phyloP scores from a whole-genome alignment of 2,329 filamentous ascomycete genomes.

The Botrytis byssoidea region DNA sequence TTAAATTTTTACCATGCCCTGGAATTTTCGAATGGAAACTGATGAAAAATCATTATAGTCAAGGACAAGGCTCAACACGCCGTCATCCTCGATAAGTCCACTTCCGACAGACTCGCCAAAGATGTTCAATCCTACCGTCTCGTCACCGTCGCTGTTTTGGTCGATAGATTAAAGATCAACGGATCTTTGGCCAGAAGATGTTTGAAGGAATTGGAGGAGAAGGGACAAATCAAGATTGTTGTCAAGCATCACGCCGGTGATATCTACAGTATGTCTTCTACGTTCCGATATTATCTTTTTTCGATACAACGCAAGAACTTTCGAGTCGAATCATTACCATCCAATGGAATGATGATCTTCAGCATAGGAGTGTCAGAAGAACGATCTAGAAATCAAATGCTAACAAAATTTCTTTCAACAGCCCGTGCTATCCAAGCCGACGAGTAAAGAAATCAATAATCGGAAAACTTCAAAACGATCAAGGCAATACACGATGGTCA shows the following conservation, averaged over 20 bases:
- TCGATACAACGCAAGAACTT: neutral
- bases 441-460: constrained; percentile 38
- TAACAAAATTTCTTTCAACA: constrained; percentile 37
- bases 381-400: neutral
- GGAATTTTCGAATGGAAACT: constrained; percentile 10
- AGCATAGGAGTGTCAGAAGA: neutral
- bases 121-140: constrained; percentile 99
- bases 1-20: neutral
- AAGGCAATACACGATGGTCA: constrained; percentile 17
- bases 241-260: constrained; percentile 95
- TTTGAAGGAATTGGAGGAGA: constrained; percentile 92
- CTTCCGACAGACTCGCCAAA: constrained; percentile 98
- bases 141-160: constrained; percentile 96
- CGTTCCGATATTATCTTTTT: neutral
- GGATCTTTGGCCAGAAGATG: constrained; percentile 90
- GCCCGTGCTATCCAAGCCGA: constrained; percentile 60
- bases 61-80: constrained; percentile 99
- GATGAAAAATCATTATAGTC: constrained; percentile 57
- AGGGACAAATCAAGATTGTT: constrained; percentile 97
- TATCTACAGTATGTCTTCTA: constrained; percentile 80
- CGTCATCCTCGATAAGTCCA: constrained; percentile 97
- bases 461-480: constrained; percentile 17
- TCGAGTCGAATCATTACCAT: neutral
- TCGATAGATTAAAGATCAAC: constrained; percentile 99
- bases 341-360: too few relatives aligned